Conservation (phyloP, 257 asterid genomes). For the Salvia splendens region DNA sequence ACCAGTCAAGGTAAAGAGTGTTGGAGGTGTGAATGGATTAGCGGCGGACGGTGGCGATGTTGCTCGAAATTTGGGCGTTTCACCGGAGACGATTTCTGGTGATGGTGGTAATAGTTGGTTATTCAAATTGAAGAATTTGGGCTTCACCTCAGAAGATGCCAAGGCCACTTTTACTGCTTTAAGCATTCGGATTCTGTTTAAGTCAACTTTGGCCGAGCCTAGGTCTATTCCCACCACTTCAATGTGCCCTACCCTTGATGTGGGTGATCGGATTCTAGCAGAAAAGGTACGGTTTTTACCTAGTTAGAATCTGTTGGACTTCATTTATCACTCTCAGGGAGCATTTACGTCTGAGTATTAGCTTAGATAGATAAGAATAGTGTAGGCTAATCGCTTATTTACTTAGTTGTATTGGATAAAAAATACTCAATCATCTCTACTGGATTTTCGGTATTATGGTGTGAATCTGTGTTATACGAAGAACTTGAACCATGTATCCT, state of each 20-base stretch:
- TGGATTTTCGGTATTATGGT: not conserved
- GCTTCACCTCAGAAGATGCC: slow-evolving; percentile 74
- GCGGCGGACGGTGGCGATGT: slow-evolving; percentile 41
- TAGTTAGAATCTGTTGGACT: not conserved
- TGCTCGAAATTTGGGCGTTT: slow-evolving; percentile 30
- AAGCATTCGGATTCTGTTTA: slow-evolving; percentile 71
- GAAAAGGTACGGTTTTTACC: slow-evolving; percentile 69
- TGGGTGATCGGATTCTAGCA: slow-evolving; percentile 82
- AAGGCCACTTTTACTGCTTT: slow-evolving; percentile 89
- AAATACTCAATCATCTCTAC: not conserved
- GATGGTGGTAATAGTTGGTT: slow-evolving; percentile 52
- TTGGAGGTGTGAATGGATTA: slow-evolving; percentile 37
- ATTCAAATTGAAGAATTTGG: slow-evolving; percentile 53
- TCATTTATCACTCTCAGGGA: slow-evolving; percentile 7
- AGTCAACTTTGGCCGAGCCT: slow-evolving; percentile 90
- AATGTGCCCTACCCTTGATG: slow-evolving; percentile 91
- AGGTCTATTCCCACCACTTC: slow-evolving; percentile 94
- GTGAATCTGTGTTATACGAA: not conserved
- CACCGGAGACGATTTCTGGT: slow-evolving; percentile 29
- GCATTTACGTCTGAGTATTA: no score
- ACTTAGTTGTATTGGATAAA: no score
- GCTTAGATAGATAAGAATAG: no score
- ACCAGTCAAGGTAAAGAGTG: slow-evolving; percentile 22
- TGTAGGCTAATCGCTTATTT: no score
- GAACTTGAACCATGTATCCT: not conserved